Evolutionary conservation across 768 basidiomycete genomes (phyloP).

Genomic region (Trametes coccinea): DNA sequence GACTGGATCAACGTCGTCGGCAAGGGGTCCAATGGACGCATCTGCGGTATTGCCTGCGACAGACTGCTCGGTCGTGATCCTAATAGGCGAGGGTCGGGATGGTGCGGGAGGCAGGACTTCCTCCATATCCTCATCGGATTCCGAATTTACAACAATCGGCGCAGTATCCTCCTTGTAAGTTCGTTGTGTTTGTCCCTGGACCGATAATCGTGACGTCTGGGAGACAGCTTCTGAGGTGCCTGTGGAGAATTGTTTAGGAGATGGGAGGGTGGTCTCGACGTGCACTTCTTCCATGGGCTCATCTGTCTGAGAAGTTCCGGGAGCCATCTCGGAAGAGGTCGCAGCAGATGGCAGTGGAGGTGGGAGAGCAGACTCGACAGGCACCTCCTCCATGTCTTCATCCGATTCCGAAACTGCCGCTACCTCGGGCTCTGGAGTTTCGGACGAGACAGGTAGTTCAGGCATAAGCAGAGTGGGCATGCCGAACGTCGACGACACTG

Average conservation of each 20-base stretch:
- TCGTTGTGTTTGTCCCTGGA: too few species aligned
- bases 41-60: neutral
- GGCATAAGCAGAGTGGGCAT: conserved; percentile 35
- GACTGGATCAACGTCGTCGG: neutral
- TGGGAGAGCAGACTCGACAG: conserved; percentile 3
- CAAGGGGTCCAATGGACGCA: neutral
- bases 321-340: neutral
- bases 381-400: conserved; percentile 40
- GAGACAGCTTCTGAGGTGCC: too few species aligned
- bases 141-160: neutral
- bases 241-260: too few species aligned
- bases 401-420: conserved; percentile 29
- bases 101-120: conserved; percentile 31
- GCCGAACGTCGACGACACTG: conserved; percentile 38
- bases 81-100: neutral
- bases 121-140: conserved; percentile 44
- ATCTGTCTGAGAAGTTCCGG: conserved; percentile 27
- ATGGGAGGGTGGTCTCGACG: too few species aligned
- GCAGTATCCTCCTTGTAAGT: neutral
- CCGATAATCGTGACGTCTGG: too few species aligned
- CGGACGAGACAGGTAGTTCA: neutral
- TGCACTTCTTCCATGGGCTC: conserved; percentile 46
- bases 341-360: neutral
- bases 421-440: conserved; percentile 4
- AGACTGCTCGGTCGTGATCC: neutral